phyloP scores from a whole-genome alignment of 352 stramenopile species.

The Plasmopara halstedii region DNA sequence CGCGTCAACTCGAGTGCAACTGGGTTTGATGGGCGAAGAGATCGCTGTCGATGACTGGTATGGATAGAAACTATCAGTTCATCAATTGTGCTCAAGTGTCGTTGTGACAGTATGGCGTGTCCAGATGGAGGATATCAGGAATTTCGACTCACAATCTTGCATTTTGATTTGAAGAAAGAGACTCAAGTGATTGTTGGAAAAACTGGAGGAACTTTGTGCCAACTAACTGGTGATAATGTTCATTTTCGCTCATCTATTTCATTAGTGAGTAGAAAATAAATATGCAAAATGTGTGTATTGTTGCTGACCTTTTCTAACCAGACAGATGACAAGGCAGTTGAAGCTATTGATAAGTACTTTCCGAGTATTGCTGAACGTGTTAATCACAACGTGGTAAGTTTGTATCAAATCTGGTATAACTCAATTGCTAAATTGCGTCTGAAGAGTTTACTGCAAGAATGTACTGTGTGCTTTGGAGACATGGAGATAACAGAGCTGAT shows the following conservation, averaged over 20 bases:
- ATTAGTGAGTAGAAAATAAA: conserved; percentile 15
- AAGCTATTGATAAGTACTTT: conserved; percentile 56
- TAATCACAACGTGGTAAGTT: conserved; percentile 26
- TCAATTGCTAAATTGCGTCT: background rate
- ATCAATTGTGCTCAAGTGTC: background rate
- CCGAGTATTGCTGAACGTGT: conserved; percentile 44
- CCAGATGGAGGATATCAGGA: conserved; percentile 61
- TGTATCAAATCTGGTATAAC: background rate
- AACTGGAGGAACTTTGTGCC: conserved; percentile 53
- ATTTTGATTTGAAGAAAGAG: conserved; percentile 40
- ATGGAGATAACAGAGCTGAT: conserved; percentile 27
- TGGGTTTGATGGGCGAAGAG: conserved; percentile 54
- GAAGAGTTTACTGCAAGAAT: conserved; percentile 31
- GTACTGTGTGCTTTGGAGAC: conserved; percentile 38
- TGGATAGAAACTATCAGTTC: background rate
- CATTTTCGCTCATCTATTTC: conserved; percentile 32
- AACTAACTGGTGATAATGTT: conserved; percentile 36
- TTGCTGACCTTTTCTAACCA: conserved; percentile 11
- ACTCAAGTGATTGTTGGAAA: conserved; percentile 40
- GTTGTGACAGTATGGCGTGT: conserved; percentile 34
- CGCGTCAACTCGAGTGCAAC: conserved; percentile 24
- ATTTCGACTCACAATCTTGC: conserved; percentile 48
- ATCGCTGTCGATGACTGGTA: conserved; percentile 58
- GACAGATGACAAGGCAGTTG: conserved; percentile 48
- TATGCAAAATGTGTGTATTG: background rate